These are phyloP conservation scores for Debaryomyces castellii DNA, from an alignment of 805 yeast genomes.

Conservation along the genomic window DNA sequence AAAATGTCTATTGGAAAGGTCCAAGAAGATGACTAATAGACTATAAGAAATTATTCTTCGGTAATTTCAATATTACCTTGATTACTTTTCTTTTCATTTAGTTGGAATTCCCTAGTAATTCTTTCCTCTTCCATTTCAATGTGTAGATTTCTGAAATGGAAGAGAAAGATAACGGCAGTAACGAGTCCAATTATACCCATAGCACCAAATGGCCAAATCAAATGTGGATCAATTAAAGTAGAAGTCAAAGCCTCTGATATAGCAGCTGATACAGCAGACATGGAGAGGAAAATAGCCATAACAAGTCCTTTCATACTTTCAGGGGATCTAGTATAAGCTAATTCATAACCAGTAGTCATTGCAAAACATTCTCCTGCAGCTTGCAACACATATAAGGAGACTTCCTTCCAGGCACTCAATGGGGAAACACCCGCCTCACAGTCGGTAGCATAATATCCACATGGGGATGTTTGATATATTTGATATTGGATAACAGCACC, in stretches of 20 bases:
- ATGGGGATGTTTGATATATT: slow-evolving; percentile 50
- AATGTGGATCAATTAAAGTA: slow-evolving; percentile 40
- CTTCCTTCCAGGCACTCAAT: slow-evolving; percentile 30
- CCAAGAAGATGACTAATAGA: slow-evolving; percentile 89
- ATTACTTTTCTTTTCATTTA: background rate
- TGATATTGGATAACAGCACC: slow-evolving; percentile 52
- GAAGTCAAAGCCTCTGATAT: slow-evolving; percentile 43
- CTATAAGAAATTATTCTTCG: background rate
- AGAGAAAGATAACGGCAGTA: slow-evolving; percentile 28
- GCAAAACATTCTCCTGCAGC: slow-evolving; percentile 58
- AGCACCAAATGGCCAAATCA: slow-evolving; percentile 41
- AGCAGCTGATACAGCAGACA: slow-evolving; percentile 50
- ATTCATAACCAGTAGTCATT: slow-evolving; percentile 50
- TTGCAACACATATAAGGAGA: slow-evolving; percentile 33
- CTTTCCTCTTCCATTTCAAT: slow-evolving; percentile 39
- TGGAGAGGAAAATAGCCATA: slow-evolving; percentile 44
- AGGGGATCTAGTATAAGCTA: slow-evolving; percentile 55
- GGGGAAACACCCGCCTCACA: slow-evolving; percentile 28
- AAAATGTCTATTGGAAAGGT: slow-evolving; percentile 18
- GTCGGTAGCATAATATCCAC: slow-evolving; percentile 46
- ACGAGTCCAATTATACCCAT: slow-evolving; percentile 35
- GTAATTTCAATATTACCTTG: background rate
- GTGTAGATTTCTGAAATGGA: slow-evolving; percentile 39
- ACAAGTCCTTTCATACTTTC: slow-evolving; percentile 51
- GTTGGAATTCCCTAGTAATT: slow-evolving; percentile 18